These are phyloP conservation scores for Niebla homalea DNA, from an alignment of 495 filamentous ascomycete species.

Conservation along the genomic window DNA sequence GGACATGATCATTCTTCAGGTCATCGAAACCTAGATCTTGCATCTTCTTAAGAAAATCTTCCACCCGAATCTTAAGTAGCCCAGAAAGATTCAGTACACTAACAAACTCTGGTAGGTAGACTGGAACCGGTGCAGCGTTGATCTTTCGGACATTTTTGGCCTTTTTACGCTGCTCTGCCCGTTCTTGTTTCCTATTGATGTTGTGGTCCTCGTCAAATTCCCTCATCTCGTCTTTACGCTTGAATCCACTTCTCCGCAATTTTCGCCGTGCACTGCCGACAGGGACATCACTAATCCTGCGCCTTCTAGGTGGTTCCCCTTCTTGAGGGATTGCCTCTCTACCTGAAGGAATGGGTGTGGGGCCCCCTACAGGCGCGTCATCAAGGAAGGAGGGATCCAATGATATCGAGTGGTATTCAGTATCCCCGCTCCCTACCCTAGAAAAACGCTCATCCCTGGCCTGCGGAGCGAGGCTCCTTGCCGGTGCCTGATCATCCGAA, in stretches of 20 bases:
- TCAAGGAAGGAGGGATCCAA: constrained; percentile 1
- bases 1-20: constrained; percentile 60
- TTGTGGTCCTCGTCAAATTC: constrained; percentile 19
- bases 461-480: not conserved
- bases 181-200: constrained; percentile 24
- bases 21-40: constrained; percentile 74
- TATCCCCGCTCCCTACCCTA: not conserved
- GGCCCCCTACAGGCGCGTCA: not conserved
- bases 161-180: constrained; percentile 33
- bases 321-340: not conserved
- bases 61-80: constrained; percentile 55
- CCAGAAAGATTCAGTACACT: constrained; percentile 73
- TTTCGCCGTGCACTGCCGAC: not conserved
- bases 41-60: constrained; percentile 63
- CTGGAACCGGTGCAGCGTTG: constrained; percentile 37
- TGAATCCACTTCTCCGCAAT: not conserved
- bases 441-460: not conserved
- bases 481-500: not conserved
- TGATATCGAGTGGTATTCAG: not conserved
- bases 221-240: not conserved
- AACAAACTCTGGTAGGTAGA: constrained; percentile 83
- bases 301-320: not conserved
- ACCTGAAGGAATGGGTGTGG: not conserved
- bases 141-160: constrained; percentile 28
- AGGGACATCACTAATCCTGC: not conserved